phyloP scores from a whole-genome alignment of 2,329 filamentous ascomycete species.

The Calonectria fujianensis region DNA sequence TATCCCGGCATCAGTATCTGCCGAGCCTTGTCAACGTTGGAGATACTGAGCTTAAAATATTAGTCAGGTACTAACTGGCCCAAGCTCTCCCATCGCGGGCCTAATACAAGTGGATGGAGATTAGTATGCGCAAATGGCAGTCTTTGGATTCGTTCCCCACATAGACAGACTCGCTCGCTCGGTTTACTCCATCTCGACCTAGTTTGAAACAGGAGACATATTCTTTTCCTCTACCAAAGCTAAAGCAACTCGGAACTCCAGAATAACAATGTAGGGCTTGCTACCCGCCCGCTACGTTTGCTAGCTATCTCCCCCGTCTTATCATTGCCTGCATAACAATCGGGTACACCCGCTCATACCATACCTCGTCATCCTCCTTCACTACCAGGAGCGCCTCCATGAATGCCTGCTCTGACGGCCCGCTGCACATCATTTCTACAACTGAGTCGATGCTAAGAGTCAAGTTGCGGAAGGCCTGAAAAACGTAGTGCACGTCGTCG shows the following conservation, averaged over 20 bases:
- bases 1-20: background rate
- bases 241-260: background rate
- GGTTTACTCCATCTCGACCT: background rate
- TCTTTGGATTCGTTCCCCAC: background rate
- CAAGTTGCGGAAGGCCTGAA: conserved; percentile 47
- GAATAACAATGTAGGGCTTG: background rate
- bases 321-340: conserved; percentile 46
- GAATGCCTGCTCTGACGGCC: conserved; percentile 45
- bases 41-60: background rate
- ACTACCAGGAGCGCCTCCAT: conserved; percentile 48
- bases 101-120: too few relatives aligned
- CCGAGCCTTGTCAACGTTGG: background rate
- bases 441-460: conserved; percentile 47
- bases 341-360: conserved; percentile 45
- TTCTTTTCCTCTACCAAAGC: background rate
- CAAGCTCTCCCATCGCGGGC: background rate
- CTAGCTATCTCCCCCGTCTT: conserved; percentile 35
- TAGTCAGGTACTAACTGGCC: background rate
- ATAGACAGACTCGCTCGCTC: background rate
- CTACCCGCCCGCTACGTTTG: background rate
- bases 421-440: conserved; percentile 49
- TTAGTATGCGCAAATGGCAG: background rate
- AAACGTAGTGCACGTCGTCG: conserved; percentile 49
- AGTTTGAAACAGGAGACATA: background rate
- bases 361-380: conserved; percentile 43